These are phyloP conservation scores for Neospermospora avenae DNA, from an alignment of 2,329 filamentous ascomycete genomes.

Conservation along the genomic window DNA sequence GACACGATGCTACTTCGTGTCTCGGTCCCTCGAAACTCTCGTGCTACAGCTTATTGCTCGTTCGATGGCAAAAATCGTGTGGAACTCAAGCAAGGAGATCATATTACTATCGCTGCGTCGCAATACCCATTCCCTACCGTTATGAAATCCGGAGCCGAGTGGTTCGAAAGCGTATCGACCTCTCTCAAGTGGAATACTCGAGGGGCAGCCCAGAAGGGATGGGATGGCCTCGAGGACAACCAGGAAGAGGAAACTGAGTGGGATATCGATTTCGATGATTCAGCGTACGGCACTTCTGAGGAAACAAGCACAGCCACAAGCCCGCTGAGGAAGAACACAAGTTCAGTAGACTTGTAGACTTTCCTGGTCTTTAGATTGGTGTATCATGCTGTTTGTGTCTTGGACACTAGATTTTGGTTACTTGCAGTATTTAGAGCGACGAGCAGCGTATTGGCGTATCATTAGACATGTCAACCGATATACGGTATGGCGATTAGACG, in stretches of 20 bases:
- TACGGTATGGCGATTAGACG: neutral
- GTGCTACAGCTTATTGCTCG: constrained; percentile 91
- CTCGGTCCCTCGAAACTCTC: constrained; percentile 76
- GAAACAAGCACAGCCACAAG: constrained; percentile 66
- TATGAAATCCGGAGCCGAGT: constrained; percentile 82
- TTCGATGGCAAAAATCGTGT: constrained; percentile 97
- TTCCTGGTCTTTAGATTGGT: neutral
- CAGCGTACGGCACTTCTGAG: constrained; percentile 67
- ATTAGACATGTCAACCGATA: neutral
- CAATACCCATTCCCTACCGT: constrained; percentile 98
- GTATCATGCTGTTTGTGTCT: constrained; percentile 1
- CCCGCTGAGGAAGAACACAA: constrained; percentile 39
- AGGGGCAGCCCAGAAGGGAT: constrained; percentile 88
- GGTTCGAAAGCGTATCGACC: constrained; percentile 93
- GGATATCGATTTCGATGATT: constrained; percentile 95
- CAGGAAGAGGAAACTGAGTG: constrained; percentile 61
- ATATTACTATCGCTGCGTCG: constrained; percentile 92
- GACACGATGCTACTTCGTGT: constrained; percentile 92
- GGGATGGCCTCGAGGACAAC: constrained; percentile 47
- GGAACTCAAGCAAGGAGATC: constrained; percentile 88
- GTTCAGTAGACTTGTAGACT: constrained; percentile 8
- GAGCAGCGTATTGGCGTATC: neutral
- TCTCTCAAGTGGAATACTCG: constrained; percentile 94
- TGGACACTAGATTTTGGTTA: constrained; percentile 11
- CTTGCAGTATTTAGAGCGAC: neutral